Percentiles rank a stretch among this genome's conserved stretches.
phyloP scores from a whole-genome alignment of 257 asterid species.

The Haberlea rhodopensis region DNA sequence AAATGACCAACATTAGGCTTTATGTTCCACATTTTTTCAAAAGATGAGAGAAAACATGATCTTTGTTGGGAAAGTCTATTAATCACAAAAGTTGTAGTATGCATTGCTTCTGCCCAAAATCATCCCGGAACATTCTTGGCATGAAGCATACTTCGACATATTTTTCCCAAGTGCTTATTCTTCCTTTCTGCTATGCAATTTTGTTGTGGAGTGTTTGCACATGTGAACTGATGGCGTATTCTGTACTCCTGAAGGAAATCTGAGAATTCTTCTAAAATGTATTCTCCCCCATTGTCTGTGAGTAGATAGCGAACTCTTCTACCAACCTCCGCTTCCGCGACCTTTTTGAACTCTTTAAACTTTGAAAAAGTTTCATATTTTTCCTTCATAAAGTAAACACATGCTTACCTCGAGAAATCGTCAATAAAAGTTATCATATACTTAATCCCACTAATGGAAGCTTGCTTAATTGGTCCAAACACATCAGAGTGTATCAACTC shows the following conservation, averaged over 20 bases:
- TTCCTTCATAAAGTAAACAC: neutral
- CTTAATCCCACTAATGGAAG: neutral
- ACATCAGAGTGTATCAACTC: slow-evolving; percentile 8
- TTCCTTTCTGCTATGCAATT: neutral
- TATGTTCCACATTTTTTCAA: too few species aligned
- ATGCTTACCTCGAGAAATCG: slow-evolving; percentile 9
- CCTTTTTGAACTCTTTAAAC: neutral
- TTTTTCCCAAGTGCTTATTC: neutral
- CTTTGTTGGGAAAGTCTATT: too few species aligned
- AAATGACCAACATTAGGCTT: too few species aligned
- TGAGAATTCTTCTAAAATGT: too few species aligned
- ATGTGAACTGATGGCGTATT: slow-evolving; percentile 14
- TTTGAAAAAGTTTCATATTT: neutral
- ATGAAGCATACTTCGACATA: neutral
- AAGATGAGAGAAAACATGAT: too few species aligned
- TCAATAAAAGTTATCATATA: slow-evolving; percentile 7
- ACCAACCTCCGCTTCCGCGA: neutral
- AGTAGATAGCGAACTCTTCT: neutral
- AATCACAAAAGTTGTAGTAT: neutral
- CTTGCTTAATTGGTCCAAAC: neutral
- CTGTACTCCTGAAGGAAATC: neutral
- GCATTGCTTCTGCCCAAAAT: slow-evolving; percentile 1
- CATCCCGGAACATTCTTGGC: neutral
- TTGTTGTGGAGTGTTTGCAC: slow-evolving; percentile 13
- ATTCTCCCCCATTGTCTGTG: too few species aligned